These are phyloP conservation scores for Ganoderma leucocontextum DNA, from an alignment of 1,284 basidiomycete genomes.

Conservation along the genomic window DNA sequence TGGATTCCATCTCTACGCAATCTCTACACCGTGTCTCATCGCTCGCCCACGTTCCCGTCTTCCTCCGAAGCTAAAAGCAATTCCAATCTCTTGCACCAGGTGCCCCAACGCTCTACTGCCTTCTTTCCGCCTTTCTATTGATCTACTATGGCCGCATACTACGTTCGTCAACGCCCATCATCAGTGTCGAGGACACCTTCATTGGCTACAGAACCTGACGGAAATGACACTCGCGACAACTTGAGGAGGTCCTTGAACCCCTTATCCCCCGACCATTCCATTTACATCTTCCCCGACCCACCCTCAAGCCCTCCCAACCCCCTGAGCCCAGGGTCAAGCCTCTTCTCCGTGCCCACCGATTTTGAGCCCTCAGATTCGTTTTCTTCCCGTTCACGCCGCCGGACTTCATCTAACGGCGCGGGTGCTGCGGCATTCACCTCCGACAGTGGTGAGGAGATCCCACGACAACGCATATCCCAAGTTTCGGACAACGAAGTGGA, in stretches of 20 bases:
- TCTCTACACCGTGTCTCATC: background rate
- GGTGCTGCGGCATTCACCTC: conserved; percentile 4
- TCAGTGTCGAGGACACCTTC: conserved; percentile 12
- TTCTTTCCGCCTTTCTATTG: background rate
- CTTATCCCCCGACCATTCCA: conserved; percentile 38
- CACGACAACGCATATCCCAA: conserved; percentile 15
- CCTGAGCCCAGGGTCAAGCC: conserved; percentile 38
- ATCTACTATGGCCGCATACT: conserved; percentile 39
- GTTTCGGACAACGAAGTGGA: conserved; percentile 24
- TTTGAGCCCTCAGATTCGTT: conserved; percentile 22
- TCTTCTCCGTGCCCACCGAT: conserved; percentile 40
- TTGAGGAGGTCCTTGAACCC: conserved; percentile 15
- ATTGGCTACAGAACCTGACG: conserved; percentile 2
- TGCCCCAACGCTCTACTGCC: background rate
- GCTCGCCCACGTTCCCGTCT: background rate
- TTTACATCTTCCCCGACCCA: conserved; percentile 48
- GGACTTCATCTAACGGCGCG: conserved; percentile 17
- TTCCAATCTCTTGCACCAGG: background rate
- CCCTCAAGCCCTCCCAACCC: conserved; percentile 40
- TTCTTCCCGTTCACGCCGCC: conserved; percentile 24
- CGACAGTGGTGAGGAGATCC: conserved; percentile 1
- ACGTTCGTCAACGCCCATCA: conserved; percentile 25
- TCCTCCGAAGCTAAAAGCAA: conserved; percentile 15
- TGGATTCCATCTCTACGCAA: background rate
- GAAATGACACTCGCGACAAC: background rate